Evolutionary conservation across 2,329 filamentous ascomycete genomes (phyloP), one percentile per base, ranked within the genome.

Genomic region (Paradendryphiella salina): DNA sequence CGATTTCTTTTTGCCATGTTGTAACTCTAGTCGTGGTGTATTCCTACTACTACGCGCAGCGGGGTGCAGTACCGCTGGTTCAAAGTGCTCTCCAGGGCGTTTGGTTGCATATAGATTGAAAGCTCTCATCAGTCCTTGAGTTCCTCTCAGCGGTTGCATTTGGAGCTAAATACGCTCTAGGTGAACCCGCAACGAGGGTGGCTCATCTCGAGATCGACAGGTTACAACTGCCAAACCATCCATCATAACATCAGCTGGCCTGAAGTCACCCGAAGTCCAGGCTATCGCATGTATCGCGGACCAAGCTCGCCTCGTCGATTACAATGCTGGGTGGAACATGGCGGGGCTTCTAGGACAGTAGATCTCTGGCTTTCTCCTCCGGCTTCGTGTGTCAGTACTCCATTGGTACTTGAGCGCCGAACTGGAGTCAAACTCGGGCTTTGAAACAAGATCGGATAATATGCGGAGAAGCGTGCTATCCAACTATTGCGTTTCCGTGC

Each of bases 231-330:
- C 8, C 56, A 56, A 20, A 52, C 46, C 10, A 50, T 63, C 36
- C 56, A 55, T 4, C 60, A 63, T 9, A 44, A 54, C 9, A 53
- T 61, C 11, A 52, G 56, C n/a, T 63, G 60, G 60, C 48, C 56
- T 4, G 47, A 57, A 5, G 36, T 61, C 5, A 52, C 54, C 46
- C 56, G 54, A 31, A 26, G 49, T 2, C 42, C 45, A 0, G 50
- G 58, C 2, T 57, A 57, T 10, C 50, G 50, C 29, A 61, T 61
- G 54, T 58, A 63, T 29, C 52, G 52, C 9, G 60, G 60, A 2
- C 50, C 54, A 7, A 50, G 34, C 38, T 51, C 53, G 14, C 52
- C 56, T 18, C 40, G 14, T 13, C 31, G 26, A 9, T 5, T 55
- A 6, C 5, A 46, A 9, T 50, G 47, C 42, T 50, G 45, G 45